Evolutionary conservation across 371 early-diverging fungal species (phyloP).

Genomic region (Zychaea mexicana): DNA sequence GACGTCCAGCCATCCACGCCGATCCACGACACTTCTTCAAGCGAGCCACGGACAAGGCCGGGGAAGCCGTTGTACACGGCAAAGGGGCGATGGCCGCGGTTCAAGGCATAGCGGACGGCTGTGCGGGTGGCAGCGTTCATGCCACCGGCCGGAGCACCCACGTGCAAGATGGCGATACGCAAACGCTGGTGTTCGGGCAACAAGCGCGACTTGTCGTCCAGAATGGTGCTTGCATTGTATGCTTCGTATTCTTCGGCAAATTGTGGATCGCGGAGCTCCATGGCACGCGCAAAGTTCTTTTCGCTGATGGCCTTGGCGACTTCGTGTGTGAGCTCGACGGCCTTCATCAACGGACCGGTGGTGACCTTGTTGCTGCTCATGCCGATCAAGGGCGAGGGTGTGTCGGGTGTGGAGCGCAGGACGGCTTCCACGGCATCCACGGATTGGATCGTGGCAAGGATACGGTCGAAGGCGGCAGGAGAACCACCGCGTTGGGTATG

Average conservation of each 20-base stretch:
- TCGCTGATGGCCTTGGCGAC: slow-evolving; percentile 82
- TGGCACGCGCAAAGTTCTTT: slow-evolving; percentile 88
- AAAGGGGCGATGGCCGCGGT: slow-evolving; percentile 83
- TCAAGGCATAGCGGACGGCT: slow-evolving; percentile 85
- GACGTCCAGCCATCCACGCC: slow-evolving; percentile 91
- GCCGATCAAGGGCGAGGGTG: slow-evolving; percentile 92
- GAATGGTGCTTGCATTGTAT: slow-evolving; percentile 51
- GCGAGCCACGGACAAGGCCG: slow-evolving; percentile 87
- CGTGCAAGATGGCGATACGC: slow-evolving; percentile 92
- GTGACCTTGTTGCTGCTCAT: slow-evolving; percentile 87
- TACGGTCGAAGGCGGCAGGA: slow-evolving; percentile 94
- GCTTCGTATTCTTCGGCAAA: slow-evolving; percentile 80
- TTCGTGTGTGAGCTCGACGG: slow-evolving; percentile 88
- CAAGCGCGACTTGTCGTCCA: slow-evolving; percentile 35
- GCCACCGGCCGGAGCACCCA: slow-evolving; percentile 97
- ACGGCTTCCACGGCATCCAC: slow-evolving; percentile 97
- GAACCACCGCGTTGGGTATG: slow-evolving; percentile 99
- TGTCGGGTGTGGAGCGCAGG: slow-evolving; percentile 80
- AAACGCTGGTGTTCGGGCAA: slow-evolving; percentile 56
- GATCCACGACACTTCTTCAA: slow-evolving; percentile 79
- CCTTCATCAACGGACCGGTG: slow-evolving; percentile 87
- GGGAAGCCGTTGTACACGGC: slow-evolving; percentile 94
- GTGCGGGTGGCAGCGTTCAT: slow-evolving; percentile 97
- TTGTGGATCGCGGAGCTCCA: slow-evolving; percentile 90
- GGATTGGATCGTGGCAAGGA: slow-evolving; percentile 92